Base-by-base conservation (phyloP, 208 protist genomes). In the Novymonas esmeraldas region DNA sequence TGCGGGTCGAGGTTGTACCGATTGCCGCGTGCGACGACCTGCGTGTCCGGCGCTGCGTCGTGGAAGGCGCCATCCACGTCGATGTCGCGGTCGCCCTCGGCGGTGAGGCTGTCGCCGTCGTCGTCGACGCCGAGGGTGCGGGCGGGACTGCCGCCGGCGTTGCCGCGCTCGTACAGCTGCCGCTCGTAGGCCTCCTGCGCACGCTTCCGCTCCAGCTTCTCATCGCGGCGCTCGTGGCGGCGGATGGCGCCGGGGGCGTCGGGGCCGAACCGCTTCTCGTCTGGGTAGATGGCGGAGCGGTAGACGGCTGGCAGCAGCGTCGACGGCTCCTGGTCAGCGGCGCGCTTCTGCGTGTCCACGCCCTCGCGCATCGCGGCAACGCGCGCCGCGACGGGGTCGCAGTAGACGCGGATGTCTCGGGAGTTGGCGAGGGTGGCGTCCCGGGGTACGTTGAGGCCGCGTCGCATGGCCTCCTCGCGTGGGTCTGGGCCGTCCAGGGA, bases 181-280 rank as follows among this genome's bases (percentile, higher is more conserved):
- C 63, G 65, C 73, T 80, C 71, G 59, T 55, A 36, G 18, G 79
- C 81, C 29, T 84, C 85, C 31, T 79, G 64, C 44, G 75, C 76
- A n/a, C 81, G 77, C 24, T 70, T 76, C 16, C 85, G 81, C 18
- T 80, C 70, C 10, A 96, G 76, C 84, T 94, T 96, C 18, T 88
- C 88, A 11, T 79, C 79, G 58, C 90, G 90, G 7, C 81, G 82
- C 64, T 96, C 87, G 66, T 90, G 73, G 24, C 90, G 85, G 33
- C 76, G 81, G 24, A 96, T 83, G 22, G 90, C 87, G 45, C 85
- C 80, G 1, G 85, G 83, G 14, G 82, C 90, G 61, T 87, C 81
- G 5, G 90, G 90, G 14, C 90, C 90, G 64, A 96, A 96, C 9
- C 78, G 82, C 51, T 82, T 81, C 58, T 89, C 74, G 39, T 76